phyloP scores from a whole-genome alignment of 2,329 filamentous ascomycete species.

The Diaporthe vexans region DNA sequence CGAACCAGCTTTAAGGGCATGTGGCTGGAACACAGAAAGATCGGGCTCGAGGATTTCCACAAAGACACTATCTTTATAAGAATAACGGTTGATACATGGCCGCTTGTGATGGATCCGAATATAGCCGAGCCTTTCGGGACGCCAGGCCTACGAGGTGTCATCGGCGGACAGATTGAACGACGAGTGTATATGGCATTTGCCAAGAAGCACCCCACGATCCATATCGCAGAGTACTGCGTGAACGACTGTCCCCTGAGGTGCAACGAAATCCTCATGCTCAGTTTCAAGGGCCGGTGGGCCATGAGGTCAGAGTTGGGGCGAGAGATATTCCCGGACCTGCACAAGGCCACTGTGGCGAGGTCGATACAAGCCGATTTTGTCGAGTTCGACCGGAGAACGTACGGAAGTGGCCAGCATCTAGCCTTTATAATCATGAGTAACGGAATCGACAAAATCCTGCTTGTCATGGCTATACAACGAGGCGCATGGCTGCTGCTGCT shows the following conservation, averaged over 20 bases:
- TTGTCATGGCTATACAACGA: slow-evolving; percentile 19
- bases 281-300: slow-evolving; percentile 17
- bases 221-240: slow-evolving; percentile 8
- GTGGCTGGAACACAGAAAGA: slow-evolving; percentile 22
- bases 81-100: slow-evolving; percentile 4
- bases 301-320: slow-evolving; percentile 2
- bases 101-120: neutral
- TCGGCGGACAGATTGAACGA: slow-evolving; percentile 13
- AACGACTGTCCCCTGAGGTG: slow-evolving; percentile 18
- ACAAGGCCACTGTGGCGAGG: slow-evolving; percentile 19
- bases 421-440: slow-evolving; percentile 17
- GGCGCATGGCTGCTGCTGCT: slow-evolving; percentile 26
- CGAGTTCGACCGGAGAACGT: slow-evolving; percentile 25
- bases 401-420: slow-evolving; percentile 5
- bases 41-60: neutral
- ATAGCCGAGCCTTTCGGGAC: slow-evolving; percentile 17
- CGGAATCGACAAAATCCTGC: slow-evolving; percentile 1
- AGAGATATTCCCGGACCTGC: slow-evolving; percentile 8
- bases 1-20: slow-evolving; percentile 19
- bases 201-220: slow-evolving; percentile 14
- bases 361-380: slow-evolving; percentile 19
- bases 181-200: slow-evolving; percentile 25
- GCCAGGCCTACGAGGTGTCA: neutral
- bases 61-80: slow-evolving; percentile 2
- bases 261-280: slow-evolving; percentile 22